Evolutionary conservation across 2,329 filamentous ascomycete genomes (phyloP).

Genomic region (Thermothelomyces thermophilus): DNA sequence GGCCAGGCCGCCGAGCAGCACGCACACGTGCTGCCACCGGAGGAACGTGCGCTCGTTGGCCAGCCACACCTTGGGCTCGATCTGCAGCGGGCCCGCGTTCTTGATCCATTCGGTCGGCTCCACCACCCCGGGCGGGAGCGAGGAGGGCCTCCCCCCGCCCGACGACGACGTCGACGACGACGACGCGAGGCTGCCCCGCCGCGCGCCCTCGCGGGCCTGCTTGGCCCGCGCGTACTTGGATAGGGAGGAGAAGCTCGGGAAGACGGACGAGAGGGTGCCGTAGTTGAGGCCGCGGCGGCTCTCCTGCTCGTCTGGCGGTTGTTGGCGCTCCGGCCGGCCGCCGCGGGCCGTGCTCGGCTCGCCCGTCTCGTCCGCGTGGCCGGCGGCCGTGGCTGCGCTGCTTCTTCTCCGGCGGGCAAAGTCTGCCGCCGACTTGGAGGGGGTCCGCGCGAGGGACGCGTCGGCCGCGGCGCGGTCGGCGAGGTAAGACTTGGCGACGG

Average conservation of each 20-base stretch:
- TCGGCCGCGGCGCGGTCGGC: conserved; percentile 49
- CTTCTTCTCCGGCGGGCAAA: conserved; percentile 18
- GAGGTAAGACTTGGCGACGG: conserved; percentile 59
- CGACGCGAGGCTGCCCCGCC: too few species aligned
- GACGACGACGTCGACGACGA: too few species aligned
- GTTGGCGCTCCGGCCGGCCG: not conserved
- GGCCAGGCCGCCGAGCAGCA: conserved; percentile 77
- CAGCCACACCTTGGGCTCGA: conserved; percentile 98
- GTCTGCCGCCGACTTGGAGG: conserved; percentile 14
- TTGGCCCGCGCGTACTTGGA: conserved; percentile 64
- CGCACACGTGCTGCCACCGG: conserved; percentile 94
- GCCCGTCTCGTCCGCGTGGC: conserved; percentile 9
- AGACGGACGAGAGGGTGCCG: conserved; percentile 60
- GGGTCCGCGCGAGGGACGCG: conserved; percentile 27
- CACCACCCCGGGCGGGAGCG: conserved; percentile 78
- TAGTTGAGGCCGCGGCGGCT: conserved; percentile 37
- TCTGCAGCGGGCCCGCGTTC: conserved; percentile 82
- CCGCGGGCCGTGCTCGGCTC: conserved; percentile 11
- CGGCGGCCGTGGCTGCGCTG: too few species aligned
- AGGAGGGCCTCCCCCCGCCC: conserved; percentile 13
- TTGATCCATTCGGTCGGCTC: conserved; percentile 88
- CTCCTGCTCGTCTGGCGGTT: too few species aligned
- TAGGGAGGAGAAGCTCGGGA: conserved; percentile 70
- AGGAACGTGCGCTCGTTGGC: conserved; percentile 97
- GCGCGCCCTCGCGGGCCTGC: conserved; percentile 39